These are phyloP conservation scores for Wallacemonas sp. DNA, from an alignment of 208 protist species.

Conservation along the genomic window DNA sequence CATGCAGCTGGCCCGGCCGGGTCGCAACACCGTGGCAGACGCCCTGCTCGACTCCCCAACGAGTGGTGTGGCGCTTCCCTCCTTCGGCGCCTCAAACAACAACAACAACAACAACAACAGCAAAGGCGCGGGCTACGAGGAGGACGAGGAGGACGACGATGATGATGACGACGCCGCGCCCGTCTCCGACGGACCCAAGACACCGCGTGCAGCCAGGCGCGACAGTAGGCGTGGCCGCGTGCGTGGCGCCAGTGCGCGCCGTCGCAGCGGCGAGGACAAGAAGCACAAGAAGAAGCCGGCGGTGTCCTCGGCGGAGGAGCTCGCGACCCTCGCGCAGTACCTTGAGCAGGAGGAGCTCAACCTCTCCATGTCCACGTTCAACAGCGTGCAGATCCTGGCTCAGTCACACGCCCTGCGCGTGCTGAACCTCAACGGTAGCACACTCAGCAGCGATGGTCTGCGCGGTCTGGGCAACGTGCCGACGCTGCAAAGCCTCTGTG, in stretches of 20 bases:
- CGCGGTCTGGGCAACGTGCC: slow-evolving; percentile 42
- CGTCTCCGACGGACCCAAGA: slow-evolving; percentile 23
- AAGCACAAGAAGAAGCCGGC: slow-evolving; percentile 1
- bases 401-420: slow-evolving; percentile 42
- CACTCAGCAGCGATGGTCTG: slow-evolving; percentile 45
- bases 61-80: not conserved
- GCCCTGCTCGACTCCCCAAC: slow-evolving; percentile 7
- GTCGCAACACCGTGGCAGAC: not conserved
- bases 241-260: not conserved
- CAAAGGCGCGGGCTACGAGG: not conserved
- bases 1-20: not conserved
- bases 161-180: not conserved
- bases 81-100: not conserved
- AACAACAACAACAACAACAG: not conserved
- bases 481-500: slow-evolving; percentile 44
- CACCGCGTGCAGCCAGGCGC: slow-evolving; percentile 16
- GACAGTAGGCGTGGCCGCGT: not conserved
- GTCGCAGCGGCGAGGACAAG: not conserved
- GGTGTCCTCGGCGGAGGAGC: slow-evolving; percentile 10
- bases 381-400: slow-evolving; percentile 36
- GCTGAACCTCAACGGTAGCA: slow-evolving; percentile 54
- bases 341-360: slow-evolving; percentile 43
- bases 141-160: slow-evolving; percentile 5
- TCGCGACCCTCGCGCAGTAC: slow-evolving; percentile 36
- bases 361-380: slow-evolving; percentile 63